These are phyloP conservation scores for Neostapfia colusana DNA, from an alignment of 176 grass and related monocot species.

Conservation along the genomic window DNA sequence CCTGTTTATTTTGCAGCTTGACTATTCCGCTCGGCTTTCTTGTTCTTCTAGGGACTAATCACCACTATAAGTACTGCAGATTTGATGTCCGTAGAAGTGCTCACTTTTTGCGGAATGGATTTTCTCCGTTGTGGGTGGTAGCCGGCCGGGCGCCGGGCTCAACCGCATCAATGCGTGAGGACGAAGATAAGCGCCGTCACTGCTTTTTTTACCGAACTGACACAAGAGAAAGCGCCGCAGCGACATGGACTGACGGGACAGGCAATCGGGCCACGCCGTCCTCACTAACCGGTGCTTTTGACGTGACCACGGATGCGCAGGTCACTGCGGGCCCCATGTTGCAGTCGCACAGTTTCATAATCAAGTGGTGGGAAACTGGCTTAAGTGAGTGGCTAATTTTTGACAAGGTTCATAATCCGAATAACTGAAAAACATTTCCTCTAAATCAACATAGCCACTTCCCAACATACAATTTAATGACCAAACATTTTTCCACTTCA, in stretches of 20 bases:
- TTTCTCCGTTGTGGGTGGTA: neutral
- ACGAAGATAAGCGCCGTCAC: conserved; percentile 29
- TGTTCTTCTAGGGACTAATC: neutral
- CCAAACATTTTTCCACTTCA: too few species aligned
- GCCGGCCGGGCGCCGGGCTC: neutral
- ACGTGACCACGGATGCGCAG: neutral
- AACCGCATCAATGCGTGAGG: neutral
- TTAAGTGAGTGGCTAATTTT: too few species aligned
- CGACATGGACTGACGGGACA: neutral
- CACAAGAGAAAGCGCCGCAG: neutral
- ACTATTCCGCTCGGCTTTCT: neutral
- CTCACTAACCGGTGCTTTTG: neutral
- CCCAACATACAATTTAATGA: too few species aligned
- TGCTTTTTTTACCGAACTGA: neutral
- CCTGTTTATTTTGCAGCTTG: neutral
- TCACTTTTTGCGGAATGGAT: neutral
- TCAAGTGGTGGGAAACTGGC: neutral
- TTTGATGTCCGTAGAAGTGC: neutral
- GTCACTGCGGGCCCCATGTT: neutral
- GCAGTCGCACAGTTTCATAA: neutral
- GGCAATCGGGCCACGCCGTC: neutral
- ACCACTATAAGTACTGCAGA: neutral
- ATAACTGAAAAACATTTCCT: too few species aligned
- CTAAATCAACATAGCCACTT: too few species aligned
- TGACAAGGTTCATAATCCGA: too few species aligned